Percentiles rank a stretch among this genome's conserved stretches.
Conservation (phyloP, 441 rosid genomes). For the Erodium trifolium region DNA sequence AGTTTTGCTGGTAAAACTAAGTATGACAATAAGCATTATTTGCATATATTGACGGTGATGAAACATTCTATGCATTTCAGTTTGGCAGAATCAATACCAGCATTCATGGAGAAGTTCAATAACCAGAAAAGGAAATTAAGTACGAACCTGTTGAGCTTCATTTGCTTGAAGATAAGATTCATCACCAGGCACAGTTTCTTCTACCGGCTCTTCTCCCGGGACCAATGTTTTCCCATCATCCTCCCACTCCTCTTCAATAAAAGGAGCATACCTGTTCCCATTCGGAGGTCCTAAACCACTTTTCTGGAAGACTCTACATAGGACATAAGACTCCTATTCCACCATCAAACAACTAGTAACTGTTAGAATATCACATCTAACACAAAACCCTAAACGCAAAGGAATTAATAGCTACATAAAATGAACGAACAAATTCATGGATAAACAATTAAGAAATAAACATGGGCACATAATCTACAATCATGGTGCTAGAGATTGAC, state of each 20-base stretch:
- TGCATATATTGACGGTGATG: neutral
- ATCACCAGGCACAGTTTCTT: slow-evolving; percentile 34
- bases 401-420: neutral
- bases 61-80: neutral
- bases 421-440: neutral
- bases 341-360: slow-evolving; percentile 16
- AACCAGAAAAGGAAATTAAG: slow-evolving; percentile 9
- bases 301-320: slow-evolving; percentile 85
- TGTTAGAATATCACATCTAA: neutral
- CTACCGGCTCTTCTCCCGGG: slow-evolving; percentile 58
- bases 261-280: slow-evolving; percentile 82
- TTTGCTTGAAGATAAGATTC: slow-evolving; percentile 23
- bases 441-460: too few species aligned
- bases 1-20: too few species aligned
- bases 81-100: neutral
- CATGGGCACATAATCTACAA: neutral
- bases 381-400: neutral
- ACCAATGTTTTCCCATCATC: slow-evolving; percentile 43
- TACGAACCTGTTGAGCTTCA: slow-evolving; percentile 40
- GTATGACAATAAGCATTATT: too few species aligned
- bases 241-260: slow-evolving; percentile 86
- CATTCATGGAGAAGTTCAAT: neutral
- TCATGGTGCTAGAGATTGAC: neutral
- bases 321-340: slow-evolving; percentile 61
- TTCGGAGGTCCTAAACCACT: slow-evolving; percentile 84